Evolutionary conservation across 108 stramenopile genomes (phyloP).

Genomic region (Heterococcus sp.): DNA sequence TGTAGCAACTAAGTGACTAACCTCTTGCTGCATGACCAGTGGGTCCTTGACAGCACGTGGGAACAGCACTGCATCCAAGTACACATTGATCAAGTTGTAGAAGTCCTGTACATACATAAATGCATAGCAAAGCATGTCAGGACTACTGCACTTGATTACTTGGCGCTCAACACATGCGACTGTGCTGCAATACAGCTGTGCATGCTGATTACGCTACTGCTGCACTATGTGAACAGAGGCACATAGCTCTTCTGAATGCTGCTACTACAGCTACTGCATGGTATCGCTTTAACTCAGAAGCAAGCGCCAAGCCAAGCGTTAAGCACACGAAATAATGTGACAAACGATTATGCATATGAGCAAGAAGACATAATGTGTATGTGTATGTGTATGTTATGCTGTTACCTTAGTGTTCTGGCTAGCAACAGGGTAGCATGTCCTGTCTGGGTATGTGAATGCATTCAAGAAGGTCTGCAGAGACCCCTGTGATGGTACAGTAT

Average conservation of each 20-base stretch:
- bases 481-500: no score
- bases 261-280: no score
- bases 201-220: background rate
- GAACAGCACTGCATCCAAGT: conserved; percentile 91
- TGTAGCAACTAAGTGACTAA: no score
- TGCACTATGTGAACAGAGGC: no score
- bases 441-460: conserved; percentile 97
- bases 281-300: no score
- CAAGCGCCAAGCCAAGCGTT: no score
- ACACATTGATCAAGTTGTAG: conserved; percentile 97
- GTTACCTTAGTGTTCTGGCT: conserved; percentile 78
- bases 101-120: conserved; percentile 66
- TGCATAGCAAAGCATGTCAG: background rate
- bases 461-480: conserved; percentile 94
- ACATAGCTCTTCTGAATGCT: no score
- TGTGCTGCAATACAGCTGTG: background rate
- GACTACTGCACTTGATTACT: no score
- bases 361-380: background rate
- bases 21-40: conserved; percentile 59
- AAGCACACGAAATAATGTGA: no score
- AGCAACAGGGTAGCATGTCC: conserved; percentile 97
- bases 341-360: background rate
- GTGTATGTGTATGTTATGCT: no score
- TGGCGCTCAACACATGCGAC: background rate
- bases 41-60: conserved; percentile 84